Conservation (phyloP, 2,329 filamentous ascomycete species). For the Seiridium cupressi region DNA sequence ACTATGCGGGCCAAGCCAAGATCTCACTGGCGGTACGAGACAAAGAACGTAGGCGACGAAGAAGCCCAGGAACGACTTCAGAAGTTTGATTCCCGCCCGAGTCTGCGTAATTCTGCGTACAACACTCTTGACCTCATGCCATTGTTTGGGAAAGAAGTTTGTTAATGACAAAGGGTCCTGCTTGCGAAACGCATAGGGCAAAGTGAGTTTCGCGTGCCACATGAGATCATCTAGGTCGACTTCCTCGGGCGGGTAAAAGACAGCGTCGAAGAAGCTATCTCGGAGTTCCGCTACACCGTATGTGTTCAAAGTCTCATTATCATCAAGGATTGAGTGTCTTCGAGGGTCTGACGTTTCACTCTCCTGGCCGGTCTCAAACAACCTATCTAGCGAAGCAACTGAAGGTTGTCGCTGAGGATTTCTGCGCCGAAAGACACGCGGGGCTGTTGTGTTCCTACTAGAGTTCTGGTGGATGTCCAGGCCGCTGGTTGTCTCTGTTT, state of each 20-base stretch:
- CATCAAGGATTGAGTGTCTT: slow-evolving; percentile 16
- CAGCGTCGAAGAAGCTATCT: slow-evolving; percentile 47
- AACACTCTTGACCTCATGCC: slow-evolving; percentile 41
- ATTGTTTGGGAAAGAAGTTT: slow-evolving; percentile 46
- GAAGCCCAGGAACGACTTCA: slow-evolving; percentile 55
- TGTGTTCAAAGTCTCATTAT: slow-evolving; percentile 31
- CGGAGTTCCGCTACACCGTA: slow-evolving; percentile 42
- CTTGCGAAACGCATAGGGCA: slow-evolving; percentile 46
- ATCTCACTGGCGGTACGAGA: slow-evolving; percentile 44
- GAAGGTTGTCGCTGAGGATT: slow-evolving; percentile 19
- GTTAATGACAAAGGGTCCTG: slow-evolving; percentile 43
- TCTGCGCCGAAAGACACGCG: slow-evolving; percentile 18
- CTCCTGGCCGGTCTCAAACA: slow-evolving; percentile 24
- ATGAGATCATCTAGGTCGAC: slow-evolving; percentile 36
- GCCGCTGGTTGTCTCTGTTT: neutral
- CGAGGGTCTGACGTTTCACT: slow-evolving; percentile 10
- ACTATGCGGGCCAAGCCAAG: slow-evolving; percentile 51
- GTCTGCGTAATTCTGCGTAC: slow-evolving; percentile 42
- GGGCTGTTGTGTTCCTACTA: neutral
- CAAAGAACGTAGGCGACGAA: slow-evolving; percentile 56
- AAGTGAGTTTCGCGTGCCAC: slow-evolving; percentile 38
- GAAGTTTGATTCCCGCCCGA: slow-evolving; percentile 47
- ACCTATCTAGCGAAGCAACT: slow-evolving; percentile 24
- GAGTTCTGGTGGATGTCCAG: neutral
- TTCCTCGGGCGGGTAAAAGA: slow-evolving; percentile 42